Evolutionary conservation across 2,329 filamentous ascomycete genomes (phyloP), one percentile per base, ranked within the genome.

Genomic region (Pseudovirgaria hyperparasitica): DNA sequence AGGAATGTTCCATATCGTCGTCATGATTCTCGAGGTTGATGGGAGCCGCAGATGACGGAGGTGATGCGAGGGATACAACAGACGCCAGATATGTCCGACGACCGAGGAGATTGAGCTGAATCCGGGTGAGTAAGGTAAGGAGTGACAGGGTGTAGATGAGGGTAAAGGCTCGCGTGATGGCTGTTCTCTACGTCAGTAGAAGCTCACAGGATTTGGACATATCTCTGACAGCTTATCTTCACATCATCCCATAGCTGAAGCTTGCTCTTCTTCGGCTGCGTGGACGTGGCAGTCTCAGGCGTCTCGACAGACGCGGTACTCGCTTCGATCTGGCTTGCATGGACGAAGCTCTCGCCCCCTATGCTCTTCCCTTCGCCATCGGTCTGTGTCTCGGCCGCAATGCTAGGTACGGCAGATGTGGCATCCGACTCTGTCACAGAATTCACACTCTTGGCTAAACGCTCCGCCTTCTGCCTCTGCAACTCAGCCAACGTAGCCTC

Each of bases 191-290:
- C 26, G 6, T 43, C 14, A 46, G 38, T 17, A 29, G 9, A 15
- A 21, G 10, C 11, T 13, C 5, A 21, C 19, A 9, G 6, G 2
- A 14, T 20, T n/a, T 10, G 20, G 11, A 29, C 8, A 63, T 78
- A 50, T 59, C n/a, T n/a, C n/a, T n/a, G n/a, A 92, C 85, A 86
- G 58, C 78, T 85, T 41, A 96, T 93, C 48, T 92, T 94, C 55
- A 98, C 70, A 48, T 98, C 87, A 52, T 92, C 86, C 90, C 90
- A 98, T 23, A 98, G 64, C 59, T 96, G 86, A 26, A 82, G 72
- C 67, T 96, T 96, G 34, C 76, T 84, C 59, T 78, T 86, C 52
- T 74, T 82, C 33, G 67, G 66, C 33, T 63, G 49, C 44, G 63
- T 36, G 59, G 60, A 43, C 53, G 60, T 28, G 26, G 50, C 34